phyloP scores from a whole-genome alignment of 148 eudicot species.

The Cornus florida region DNA sequence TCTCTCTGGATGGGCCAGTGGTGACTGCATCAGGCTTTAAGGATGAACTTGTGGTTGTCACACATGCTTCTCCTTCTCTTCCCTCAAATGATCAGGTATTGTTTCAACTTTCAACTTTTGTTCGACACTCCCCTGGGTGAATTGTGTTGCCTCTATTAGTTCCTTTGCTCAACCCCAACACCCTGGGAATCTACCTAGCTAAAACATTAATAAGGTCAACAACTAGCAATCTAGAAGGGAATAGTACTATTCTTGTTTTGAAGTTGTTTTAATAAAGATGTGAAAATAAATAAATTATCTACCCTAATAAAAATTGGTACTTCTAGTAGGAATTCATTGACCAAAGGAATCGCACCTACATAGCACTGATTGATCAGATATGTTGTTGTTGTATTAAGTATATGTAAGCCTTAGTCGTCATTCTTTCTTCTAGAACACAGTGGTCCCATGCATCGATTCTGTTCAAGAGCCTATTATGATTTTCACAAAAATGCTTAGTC shows the following conservation, averaged over 20 bases:
- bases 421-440: neutral
- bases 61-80: conserved; percentile 76
- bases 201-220: neutral
- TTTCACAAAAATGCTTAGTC: neutral
- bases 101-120: neutral
- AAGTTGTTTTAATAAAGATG: too few species aligned
- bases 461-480: neutral
- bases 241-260: neutral
- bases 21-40: conserved; percentile 85
- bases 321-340: conserved; percentile 4
- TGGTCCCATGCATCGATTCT: neutral
- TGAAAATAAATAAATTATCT: too few species aligned
- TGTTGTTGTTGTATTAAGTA: neutral
- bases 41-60: conserved; percentile 86
- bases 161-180: neutral
- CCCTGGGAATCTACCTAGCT: neutral
- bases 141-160: neutral
- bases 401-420: neutral
- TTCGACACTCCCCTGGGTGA: neutral
- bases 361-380: conserved; percentile 1
- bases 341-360: neutral
- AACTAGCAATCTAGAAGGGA: neutral
- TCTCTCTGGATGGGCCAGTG: conserved; percentile 94
- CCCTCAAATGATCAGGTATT: conserved; percentile 85
- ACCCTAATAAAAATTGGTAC: neutral